Evolutionary conservation across 768 basidiomycete genomes (phyloP), one percentile per base, ranked within the genome.

Genomic region (Hypholoma sublateritium): DNA sequence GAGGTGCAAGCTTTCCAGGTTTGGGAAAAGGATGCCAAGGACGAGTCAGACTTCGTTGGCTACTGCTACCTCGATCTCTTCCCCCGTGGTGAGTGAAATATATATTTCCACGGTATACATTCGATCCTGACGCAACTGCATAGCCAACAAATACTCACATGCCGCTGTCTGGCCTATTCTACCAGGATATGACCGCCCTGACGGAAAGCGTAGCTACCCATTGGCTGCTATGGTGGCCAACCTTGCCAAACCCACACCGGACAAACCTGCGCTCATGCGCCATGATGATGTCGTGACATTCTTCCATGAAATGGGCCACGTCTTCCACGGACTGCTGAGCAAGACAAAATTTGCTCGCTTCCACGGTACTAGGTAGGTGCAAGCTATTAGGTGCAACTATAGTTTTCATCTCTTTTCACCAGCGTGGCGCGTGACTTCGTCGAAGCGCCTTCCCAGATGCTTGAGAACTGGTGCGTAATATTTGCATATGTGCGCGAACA

Each of bases 371-470:
- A 81, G 77, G 82, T 82, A 39, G 16, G 67, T 56, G 55, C 24
- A 22, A 13, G 39, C 32, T 47, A 16, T 17, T 45, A 25, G 39
- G 39, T 1, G 14, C 4, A 13, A 13, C 22, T 19, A 44, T 22
- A 12, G 46, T 39, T 22, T 36, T 9, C 8, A 42, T 21, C 42
- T 7, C 4, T 21, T n/a, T 36, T 43, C n/a, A 19, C 36, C 49
- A 79, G 83, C 24, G 88, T 91, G 22, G 87, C 88, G 6, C 73
- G 87, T 5, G 91, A 93, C 69, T 93, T 93, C 59, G 92, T 93
- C 9, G 92, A 95, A 71, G 93, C 93, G 2, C 93, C 93, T 0
- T 89, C 88, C 16, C 92, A 95, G 73, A 94, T 94, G 93, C 75
- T 94, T 58, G 93, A 95, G 72, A 92, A 94, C 65, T 95, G 93